A percentile compares a stretch with the other conserved stretches of the same genome.
These are phyloP conservation scores for Fusarium phyllophilum DNA, from an alignment of 2,329 filamentous ascomycete species.

Conservation along the genomic window DNA sequence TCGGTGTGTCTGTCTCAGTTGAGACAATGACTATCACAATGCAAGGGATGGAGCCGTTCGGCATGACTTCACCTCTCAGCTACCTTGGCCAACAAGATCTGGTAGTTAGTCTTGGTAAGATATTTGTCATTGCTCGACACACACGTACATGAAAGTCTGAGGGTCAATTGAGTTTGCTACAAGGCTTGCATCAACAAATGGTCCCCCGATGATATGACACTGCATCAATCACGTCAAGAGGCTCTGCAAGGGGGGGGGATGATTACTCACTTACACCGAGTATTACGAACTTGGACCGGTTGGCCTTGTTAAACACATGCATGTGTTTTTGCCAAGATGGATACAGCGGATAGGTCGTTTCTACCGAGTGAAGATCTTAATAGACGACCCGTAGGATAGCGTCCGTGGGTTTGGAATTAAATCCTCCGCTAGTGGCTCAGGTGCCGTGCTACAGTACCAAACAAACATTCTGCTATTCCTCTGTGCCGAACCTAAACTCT, in stretches of 20 bases:
- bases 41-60: conserved; percentile 12
- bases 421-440: conserved; percentile 21
- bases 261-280: neutral
- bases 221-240: neutral
- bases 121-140: neutral
- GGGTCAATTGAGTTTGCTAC: neutral
- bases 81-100: neutral
- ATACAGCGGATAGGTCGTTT: conserved; percentile 2
- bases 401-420: conserved; percentile 10
- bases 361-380: conserved; percentile 39
- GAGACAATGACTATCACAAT: conserved; percentile 17
- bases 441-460: neutral
- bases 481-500: neutral
- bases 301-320: neutral
- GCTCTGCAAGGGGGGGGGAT: neutral
- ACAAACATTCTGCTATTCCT: neutral
- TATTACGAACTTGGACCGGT: neutral
- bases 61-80: neutral
- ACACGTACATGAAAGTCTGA: neutral
- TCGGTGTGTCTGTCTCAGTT: conserved; percentile 28
- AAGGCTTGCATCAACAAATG: neutral
- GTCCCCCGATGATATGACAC: neutral
- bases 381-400: conserved; percentile 23
- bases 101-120: neutral
- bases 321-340: conserved; percentile 3